Evolutionary conservation across 2,329 filamentous ascomycete genomes (phyloP).

Genomic region (Aspergillus puulaauensis): DNA sequence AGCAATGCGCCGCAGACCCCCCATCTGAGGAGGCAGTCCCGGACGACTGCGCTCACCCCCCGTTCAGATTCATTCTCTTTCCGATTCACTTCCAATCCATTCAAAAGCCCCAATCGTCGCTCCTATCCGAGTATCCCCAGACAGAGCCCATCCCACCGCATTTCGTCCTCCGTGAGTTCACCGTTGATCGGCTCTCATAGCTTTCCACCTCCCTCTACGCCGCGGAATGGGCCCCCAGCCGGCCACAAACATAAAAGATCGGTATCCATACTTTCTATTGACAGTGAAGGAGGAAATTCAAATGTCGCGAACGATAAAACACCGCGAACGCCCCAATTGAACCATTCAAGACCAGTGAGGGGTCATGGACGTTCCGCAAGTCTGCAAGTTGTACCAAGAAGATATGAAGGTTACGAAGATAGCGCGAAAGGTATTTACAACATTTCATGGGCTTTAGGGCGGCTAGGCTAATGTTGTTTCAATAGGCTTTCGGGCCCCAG

Average conservation of each 20-base stretch:
- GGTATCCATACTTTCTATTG: slow-evolving; percentile 78
- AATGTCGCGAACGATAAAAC: slow-evolving; percentile 26
- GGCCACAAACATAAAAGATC: slow-evolving; percentile 70
- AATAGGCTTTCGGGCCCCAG: slow-evolving; percentile 33
- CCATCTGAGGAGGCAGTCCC: slow-evolving; percentile 40
- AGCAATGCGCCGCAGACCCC: slow-evolving; percentile 25
- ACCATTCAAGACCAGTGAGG: slow-evolving; percentile 55
- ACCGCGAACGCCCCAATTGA: slow-evolving; percentile 30
- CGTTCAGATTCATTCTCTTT: slow-evolving; percentile 40
- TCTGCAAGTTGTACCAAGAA: slow-evolving; percentile 68
- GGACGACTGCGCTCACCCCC: slow-evolving; percentile 30
- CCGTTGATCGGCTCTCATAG: slow-evolving; percentile 40
- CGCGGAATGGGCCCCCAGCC: slow-evolving; percentile 30
- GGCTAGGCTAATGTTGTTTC: slow-evolving; percentile 5
- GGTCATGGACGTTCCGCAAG: slow-evolving; percentile 78
- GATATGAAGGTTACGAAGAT: slow-evolving; percentile 42
- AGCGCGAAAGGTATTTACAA: slow-evolving; percentile 37
- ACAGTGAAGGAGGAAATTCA: slow-evolving; percentile 43
- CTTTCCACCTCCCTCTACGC: slow-evolving; percentile 41
- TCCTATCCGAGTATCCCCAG: slow-evolving; percentile 35
- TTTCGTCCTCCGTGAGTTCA: slow-evolving; percentile 41
- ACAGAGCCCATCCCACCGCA: slow-evolving; percentile 36
- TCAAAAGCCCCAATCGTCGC: slow-evolving; percentile 35
- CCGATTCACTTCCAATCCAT: slow-evolving; percentile 38
- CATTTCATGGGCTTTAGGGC: background rate